A percentile compares a stretch with the other conserved stretches of the same genome.
Evolutionary conservation across 2,329 filamentous ascomycete species (phyloP).

Genomic region (Rhytidhysteron rufulum): DNA sequence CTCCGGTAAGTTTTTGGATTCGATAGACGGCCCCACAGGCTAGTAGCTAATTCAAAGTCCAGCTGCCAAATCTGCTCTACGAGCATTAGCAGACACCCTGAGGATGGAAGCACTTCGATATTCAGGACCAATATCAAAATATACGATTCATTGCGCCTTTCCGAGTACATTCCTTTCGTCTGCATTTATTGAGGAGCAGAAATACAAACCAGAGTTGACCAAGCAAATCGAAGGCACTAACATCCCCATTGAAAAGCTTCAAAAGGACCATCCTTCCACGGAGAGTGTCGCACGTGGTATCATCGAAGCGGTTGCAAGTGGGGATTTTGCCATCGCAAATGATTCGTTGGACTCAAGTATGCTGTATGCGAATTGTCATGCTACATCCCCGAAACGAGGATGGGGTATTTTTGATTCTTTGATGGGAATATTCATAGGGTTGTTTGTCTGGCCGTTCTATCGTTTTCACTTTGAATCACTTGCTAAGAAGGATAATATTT

Average conservation of each 20-base stretch:
- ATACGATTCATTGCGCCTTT: constrained; percentile 22
- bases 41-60: too few relatives aligned
- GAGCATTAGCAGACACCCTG: constrained; percentile 23
- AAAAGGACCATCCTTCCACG: constrained; percentile 14
- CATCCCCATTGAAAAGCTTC: constrained; percentile 10
- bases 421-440: too few relatives aligned
- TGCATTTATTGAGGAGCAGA: constrained; percentile 21
- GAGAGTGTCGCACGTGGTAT: constrained; percentile 17
- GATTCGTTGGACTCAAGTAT: constrained; percentile 12
- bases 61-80: too few relatives aligned
- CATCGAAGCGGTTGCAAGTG: constrained; percentile 14
- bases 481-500: too few relatives aligned
- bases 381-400: constrained; percentile 20
- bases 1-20: too few relatives aligned
- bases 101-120: constrained; percentile 20
- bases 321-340: constrained; percentile 22
- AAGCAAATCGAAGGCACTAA: constrained; percentile 22
- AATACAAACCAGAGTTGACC: constrained; percentile 20
- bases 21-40: too few relatives aligned
- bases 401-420: too few relatives aligned
- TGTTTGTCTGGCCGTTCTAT: too few relatives aligned
- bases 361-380: constrained; percentile 19
- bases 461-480: too few relatives aligned
- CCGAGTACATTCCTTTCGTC: constrained; percentile 19
- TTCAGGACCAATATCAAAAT: constrained; percentile 12